These are phyloP conservation scores for Aspergillus ellipticus DNA, from an alignment of 495 filamentous ascomycete species.

Conservation along the genomic window DNA sequence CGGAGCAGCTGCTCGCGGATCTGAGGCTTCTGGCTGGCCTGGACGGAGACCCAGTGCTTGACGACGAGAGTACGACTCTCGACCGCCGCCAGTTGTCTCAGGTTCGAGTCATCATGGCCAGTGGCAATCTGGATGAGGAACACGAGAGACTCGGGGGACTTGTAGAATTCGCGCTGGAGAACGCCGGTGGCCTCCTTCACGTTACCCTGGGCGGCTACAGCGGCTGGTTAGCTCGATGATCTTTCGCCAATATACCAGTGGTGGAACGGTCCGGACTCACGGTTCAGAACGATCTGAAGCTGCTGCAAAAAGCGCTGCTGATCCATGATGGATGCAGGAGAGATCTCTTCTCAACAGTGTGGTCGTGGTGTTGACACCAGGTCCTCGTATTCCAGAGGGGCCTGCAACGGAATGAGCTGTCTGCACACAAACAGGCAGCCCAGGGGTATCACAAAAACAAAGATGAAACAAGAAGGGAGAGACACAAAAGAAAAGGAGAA, in stretches of 20 bases:
- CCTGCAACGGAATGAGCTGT: conserved; percentile 27
- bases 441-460: conserved; percentile 38
- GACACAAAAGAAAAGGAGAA: conserved; percentile 18
- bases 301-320: conserved; percentile 69
- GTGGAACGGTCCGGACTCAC: conserved; percentile 47
- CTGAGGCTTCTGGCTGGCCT: conserved; percentile 64
- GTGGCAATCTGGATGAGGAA: conserved; percentile 82
- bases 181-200: conserved; percentile 88
- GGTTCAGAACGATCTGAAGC: conserved; percentile 70
- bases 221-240: neutral
- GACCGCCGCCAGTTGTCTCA: conserved; percentile 87
- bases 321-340: conserved; percentile 54
- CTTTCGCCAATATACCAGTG: neutral
- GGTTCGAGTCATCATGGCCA: conserved; percentile 62
- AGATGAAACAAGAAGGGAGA: conserved; percentile 25
- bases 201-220: conserved; percentile 40
- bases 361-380: conserved; percentile 9
- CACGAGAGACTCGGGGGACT: conserved; percentile 74
- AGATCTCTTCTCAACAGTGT: conserved; percentile 12
- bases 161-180: conserved; percentile 88
- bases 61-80: conserved; percentile 75
- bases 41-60: conserved; percentile 76
- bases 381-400: conserved; percentile 5
- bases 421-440: conserved; percentile 34
- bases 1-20: conserved; percentile 79